Conservation (phyloP, 2,329 filamentous ascomycete genomes). For the Exophiala lecanii-corni region DNA sequence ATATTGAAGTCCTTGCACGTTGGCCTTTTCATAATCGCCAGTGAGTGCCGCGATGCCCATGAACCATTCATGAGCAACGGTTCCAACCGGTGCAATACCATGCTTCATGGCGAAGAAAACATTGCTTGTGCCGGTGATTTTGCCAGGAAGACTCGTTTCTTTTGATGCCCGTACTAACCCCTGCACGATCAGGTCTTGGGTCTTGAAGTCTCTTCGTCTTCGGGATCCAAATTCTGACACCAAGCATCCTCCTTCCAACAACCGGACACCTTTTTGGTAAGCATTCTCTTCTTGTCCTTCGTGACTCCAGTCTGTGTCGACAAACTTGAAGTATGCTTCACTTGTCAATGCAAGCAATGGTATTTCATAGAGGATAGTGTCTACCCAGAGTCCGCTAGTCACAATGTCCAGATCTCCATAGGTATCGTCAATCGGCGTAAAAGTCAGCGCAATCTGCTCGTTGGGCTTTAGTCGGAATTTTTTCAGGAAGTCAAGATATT, state of each 20-base stretch:
- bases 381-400: slow-evolving; percentile 80
- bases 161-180: slow-evolving; percentile 76
- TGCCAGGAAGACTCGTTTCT: slow-evolving; percentile 62
- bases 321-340: slow-evolving; percentile 96
- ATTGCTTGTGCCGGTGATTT: slow-evolving; percentile 85
- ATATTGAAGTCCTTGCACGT: slow-evolving; percentile 75
- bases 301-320: slow-evolving; percentile 88
- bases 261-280: slow-evolving; percentile 69
- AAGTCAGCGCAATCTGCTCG: slow-evolving; percentile 71
- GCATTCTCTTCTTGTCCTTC: slow-evolving; percentile 81
- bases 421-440: slow-evolving; percentile 59
- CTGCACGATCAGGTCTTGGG: slow-evolving; percentile 84
- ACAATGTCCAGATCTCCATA: slow-evolving; percentile 71
- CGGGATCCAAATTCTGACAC: slow-evolving; percentile 94
- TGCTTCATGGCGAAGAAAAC: slow-evolving; percentile 96
- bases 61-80: slow-evolving; percentile 96
- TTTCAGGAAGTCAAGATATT: slow-evolving; percentile 76
- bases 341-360: slow-evolving; percentile 86
- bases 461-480: slow-evolving; percentile 76
- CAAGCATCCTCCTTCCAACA: slow-evolving; percentile 77
- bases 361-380: slow-evolving; percentile 97
- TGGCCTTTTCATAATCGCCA: slow-evolving; percentile 76
- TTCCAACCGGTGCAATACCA: slow-evolving; percentile 77
- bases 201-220: slow-evolving; percentile 86
- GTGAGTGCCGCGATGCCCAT: slow-evolving; percentile 95